phyloP scores from a whole-genome alignment of 1,139 yeast species.

The Scheffersomyces segobiensis region DNA sequence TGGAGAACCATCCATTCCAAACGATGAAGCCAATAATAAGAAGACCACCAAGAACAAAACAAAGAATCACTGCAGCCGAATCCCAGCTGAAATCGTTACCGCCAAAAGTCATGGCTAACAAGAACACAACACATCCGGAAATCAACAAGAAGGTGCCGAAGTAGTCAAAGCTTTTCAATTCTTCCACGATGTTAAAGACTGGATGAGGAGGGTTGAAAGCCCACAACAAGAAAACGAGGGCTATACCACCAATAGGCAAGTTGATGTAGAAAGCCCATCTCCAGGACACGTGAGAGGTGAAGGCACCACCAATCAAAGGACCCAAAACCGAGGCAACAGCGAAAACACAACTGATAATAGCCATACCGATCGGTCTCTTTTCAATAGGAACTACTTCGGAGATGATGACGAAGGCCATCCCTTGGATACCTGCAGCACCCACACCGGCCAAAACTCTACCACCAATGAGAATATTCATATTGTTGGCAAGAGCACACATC shows the following conservation, averaged over 20 bases:
- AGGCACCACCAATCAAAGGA: slow-evolving; percentile 27
- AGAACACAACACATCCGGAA: slow-evolving; percentile 41
- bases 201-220: slow-evolving; percentile 59
- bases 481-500: slow-evolving; percentile 36
- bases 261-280: slow-evolving; percentile 79
- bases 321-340: slow-evolving; percentile 26
- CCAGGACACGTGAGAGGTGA: slow-evolving; percentile 57
- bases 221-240: slow-evolving; percentile 43
- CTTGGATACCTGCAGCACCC: slow-evolving; percentile 36
- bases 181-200: slow-evolving; percentile 35
- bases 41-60: slow-evolving; percentile 56
- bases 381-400: slow-evolving; percentile 32
- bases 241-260: slow-evolving; percentile 65
- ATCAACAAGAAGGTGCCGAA: slow-evolving; percentile 44
- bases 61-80: slow-evolving; percentile 55
- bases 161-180: slow-evolving; percentile 46
- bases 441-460: slow-evolving; percentile 38
- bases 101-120: slow-evolving; percentile 55
- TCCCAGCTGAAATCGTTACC: slow-evolving; percentile 47
- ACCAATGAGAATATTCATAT: slow-evolving; percentile 38
- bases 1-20: slow-evolving; percentile 50
- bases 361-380: slow-evolving; percentile 24
- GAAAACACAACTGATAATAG: slow-evolving; percentile 18
- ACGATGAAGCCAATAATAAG: slow-evolving; percentile 36
- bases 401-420: slow-evolving; percentile 26